Conservation (phyloP, 2,329 filamentous ascomycete genomes). For the Harringtonia aguacate region DNA sequence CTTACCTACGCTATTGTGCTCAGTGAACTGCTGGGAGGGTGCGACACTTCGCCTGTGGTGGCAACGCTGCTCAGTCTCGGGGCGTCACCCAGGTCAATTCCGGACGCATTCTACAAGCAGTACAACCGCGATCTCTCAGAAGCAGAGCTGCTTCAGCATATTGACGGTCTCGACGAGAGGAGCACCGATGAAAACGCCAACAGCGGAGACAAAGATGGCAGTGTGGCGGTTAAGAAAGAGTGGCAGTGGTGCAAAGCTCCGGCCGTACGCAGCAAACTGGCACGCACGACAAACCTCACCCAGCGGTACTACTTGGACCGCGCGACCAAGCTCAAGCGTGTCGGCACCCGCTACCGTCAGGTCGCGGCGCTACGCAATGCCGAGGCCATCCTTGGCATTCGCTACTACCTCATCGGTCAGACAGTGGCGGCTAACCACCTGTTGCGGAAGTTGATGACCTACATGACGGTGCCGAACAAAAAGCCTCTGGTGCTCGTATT, state of each 20-base stretch:
- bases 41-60: constrained; percentile 4
- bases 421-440: constrained; percentile 3
- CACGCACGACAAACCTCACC: constrained; percentile 3
- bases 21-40: constrained; percentile 1
- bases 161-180: not conserved
- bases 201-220: no score
- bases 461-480: constrained; percentile 1
- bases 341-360: constrained; percentile 5
- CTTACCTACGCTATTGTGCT: constrained; percentile 4
- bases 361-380: constrained; percentile 1
- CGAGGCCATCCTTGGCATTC: constrained; percentile 3
- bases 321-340: not conserved
- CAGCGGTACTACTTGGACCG: constrained; percentile 6
- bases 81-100: constrained; percentile 4
- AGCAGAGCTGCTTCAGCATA: not conserved
- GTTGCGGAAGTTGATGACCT: constrained; percentile 6
- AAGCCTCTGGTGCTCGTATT: constrained; percentile 7
- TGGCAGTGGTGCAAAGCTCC: constrained; percentile 3
- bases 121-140: constrained; percentile 2
- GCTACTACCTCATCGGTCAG: constrained; percentile 5
- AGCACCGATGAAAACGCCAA: not conserved
- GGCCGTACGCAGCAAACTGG: not conserved
- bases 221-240: not conserved
- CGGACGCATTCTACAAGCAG: constrained; percentile 2
- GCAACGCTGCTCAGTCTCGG: constrained; percentile 8